Evolutionary conservation across 2,329 filamentous ascomycete genomes (phyloP), one percentile per base, ranked within the genome.

Genomic region (Anthostomella pinea): DNA sequence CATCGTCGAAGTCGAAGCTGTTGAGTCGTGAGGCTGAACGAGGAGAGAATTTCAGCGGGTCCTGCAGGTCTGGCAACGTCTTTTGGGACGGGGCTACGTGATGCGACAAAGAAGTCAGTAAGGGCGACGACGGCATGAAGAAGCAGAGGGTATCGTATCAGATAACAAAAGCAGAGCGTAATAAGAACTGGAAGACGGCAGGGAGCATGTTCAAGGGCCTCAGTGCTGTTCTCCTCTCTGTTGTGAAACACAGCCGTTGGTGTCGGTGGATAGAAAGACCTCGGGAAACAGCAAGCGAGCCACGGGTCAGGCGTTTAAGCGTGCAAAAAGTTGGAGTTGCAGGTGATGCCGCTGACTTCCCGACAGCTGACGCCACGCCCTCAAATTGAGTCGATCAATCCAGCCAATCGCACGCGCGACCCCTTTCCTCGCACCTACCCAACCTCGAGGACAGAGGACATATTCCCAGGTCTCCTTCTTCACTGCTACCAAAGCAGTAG

Each of bases 1-100:
- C 70, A 51, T 69, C 65, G 54, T 75, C 70, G 58, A 75, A 44
- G 26, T 33, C 70, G 58, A 75, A 44, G 26, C 33, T 68, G 57
- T 75, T 72, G 42, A 75, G 67, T 54, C 69, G 70, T 38, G 70
- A 65, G 45, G 70, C 65, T 49, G 70, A 59, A 49, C 72, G 69
- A 35, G 70, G 62, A 40, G 72, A 66, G 54, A 73, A 74, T 58
- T 73, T 77, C 52, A 67, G 54, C 48, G 68, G 63, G 53, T 77
- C 72, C 57, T 69, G 66, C 49, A 66, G 58, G 57, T 79, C 75
- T 60, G 73, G 69, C 67, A 72, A 65, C 66, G 73, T 68, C 69
- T 78, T 50, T 39, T 46, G 74, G 62, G 75, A 77, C 68, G 73
- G 72, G 68, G 73, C 75, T 79, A 50, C 25, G 48, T 39, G 33